phyloP scores from a whole-genome alignment of 148 eudicot species.

The Fagopyrum esculentum region DNA sequence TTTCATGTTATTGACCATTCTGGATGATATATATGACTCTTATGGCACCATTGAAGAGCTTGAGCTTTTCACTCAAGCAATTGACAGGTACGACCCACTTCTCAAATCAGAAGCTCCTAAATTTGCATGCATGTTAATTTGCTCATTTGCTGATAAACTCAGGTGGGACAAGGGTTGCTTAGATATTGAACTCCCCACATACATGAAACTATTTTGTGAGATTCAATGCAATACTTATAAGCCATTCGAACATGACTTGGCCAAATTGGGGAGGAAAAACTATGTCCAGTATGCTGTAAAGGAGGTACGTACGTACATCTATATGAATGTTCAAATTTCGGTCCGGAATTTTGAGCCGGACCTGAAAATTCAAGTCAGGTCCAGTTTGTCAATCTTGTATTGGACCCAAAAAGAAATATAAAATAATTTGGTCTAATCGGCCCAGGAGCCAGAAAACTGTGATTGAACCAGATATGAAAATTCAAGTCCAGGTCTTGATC shows the following conservation, averaged over 20 bases:
- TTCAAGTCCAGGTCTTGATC: too few species aligned
- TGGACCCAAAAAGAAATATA: too few species aligned
- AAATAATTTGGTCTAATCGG: too few species aligned
- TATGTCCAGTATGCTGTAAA: not conserved
- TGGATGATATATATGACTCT: conserved; percentile 37
- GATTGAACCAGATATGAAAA: too few species aligned
- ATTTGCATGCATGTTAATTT: not conserved
- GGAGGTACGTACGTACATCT: not conserved
- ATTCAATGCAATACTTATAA: not conserved
- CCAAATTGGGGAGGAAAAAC: not conserved
- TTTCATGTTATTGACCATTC: conserved; percentile 16
- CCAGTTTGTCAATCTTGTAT: too few species aligned
- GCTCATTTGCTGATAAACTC: not conserved
- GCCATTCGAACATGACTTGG: not conserved
- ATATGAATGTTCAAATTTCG: too few species aligned
- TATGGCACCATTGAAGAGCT: conserved; percentile 32
- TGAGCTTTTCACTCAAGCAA: conserved; percentile 22
- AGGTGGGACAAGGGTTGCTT: conserved; percentile 1
- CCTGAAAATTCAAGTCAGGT: too few species aligned
- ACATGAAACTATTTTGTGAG: not conserved
- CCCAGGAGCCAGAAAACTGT: too few species aligned
- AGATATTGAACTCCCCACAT: not conserved
- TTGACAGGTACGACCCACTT: conserved; percentile 28
- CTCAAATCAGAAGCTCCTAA: not conserved
- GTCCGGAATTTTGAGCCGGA: too few species aligned